A percentile compares a stretch with the other conserved stretches of the same genome.
Evolutionary conservation across 1,139 yeast genomes (phyloP).

Genomic region (Blastobotrys elegans): DNA sequence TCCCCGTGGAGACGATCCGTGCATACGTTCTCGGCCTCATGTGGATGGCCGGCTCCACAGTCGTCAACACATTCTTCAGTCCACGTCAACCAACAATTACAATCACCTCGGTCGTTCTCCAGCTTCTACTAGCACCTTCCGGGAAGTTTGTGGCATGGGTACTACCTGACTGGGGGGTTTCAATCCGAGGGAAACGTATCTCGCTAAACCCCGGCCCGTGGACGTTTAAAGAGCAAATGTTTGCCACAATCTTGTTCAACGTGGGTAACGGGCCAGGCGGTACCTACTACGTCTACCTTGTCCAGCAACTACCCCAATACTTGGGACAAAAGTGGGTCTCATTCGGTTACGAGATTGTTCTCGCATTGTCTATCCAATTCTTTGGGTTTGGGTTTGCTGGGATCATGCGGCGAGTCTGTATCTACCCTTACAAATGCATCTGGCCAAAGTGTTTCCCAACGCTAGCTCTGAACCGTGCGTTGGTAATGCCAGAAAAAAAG

Average conservation of each 20-base stretch:
- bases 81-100: conserved; percentile 49
- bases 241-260: conserved; percentile 46
- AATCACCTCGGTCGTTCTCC: conserved; percentile 47
- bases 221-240: conserved; percentile 66
- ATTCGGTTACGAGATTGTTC: conserved; percentile 46
- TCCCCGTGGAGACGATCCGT: conserved; percentile 50
- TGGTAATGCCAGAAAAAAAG: conserved; percentile 36
- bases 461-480: conserved; percentile 50
- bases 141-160: conserved; percentile 14
- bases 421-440: conserved; percentile 52
- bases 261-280: conserved; percentile 11
- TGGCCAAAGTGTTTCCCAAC: conserved; percentile 56
- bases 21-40: conserved; percentile 49
- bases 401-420: conserved; percentile 48
- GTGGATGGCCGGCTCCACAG: conserved; percentile 52
- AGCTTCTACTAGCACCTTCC: conserved; percentile 52
- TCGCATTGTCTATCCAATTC: conserved; percentile 49
- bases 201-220: conserved; percentile 57
- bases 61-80: conserved; percentile 51
- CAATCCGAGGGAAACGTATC: conserved; percentile 35
- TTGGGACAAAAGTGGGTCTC: conserved; percentile 42
- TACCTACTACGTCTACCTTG: conserved; percentile 38
- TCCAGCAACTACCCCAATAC: conserved; percentile 40
- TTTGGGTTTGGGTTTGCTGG: conserved; percentile 64
- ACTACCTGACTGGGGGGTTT: conserved; percentile 47